A percentile compares a stretch with the other conserved stretches of the same genome.
phyloP scores from a whole-genome alignment of 2,329 filamentous ascomycete species.

The Fusarium nanum region DNA sequence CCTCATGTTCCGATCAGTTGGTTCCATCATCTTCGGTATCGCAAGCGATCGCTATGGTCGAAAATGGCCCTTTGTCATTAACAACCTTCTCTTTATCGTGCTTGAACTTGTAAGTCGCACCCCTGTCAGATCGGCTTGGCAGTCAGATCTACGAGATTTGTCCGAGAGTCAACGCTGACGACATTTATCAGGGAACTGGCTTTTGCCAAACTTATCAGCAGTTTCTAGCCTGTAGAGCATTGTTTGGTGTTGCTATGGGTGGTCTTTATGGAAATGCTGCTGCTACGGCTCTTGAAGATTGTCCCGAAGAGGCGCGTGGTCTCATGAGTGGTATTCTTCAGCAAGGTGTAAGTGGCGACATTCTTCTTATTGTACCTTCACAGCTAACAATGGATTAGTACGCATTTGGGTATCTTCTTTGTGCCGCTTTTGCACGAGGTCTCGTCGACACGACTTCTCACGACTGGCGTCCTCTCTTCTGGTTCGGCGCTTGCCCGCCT shows the following conservation, averaged over 20 bases:
- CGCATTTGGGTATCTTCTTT: conserved; percentile 73
- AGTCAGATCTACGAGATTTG: conserved; percentile 6
- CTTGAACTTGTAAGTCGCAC: conserved; percentile 71
- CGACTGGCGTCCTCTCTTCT: conserved; percentile 86
- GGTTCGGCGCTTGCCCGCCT: conserved; percentile 87
- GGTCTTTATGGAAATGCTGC: conserved; percentile 83
- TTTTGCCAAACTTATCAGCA: conserved; percentile 75
- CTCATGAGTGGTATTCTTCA: conserved; percentile 82
- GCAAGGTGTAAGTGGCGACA: conserved; percentile 64
- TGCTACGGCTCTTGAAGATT: conserved; percentile 82
- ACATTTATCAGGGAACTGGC: conserved; percentile 66
- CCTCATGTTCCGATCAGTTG: conserved; percentile 69
- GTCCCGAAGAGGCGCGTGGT: conserved; percentile 74
- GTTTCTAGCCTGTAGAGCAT: conserved; percentile 78
- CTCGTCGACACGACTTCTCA: conserved; percentile 82
- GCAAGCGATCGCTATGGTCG: conserved; percentile 67
- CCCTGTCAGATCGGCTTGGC: conserved; percentile 11
- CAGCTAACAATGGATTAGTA: conserved; percentile 54
- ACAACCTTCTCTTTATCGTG: conserved; percentile 77
- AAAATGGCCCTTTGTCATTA: conserved; percentile 80
- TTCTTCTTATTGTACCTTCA: rapidly evolving
- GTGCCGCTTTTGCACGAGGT: conserved; percentile 69
- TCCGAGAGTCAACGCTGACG: conserved; percentile 17
- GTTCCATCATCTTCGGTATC: conserved; percentile 65
- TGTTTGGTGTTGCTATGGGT: conserved; percentile 87